Percentiles rank a stretch among this genome's conserved stretches.
Evolutionary conservation across 768 basidiomycete genomes (phyloP).

Genomic region (Russula olivacea): DNA sequence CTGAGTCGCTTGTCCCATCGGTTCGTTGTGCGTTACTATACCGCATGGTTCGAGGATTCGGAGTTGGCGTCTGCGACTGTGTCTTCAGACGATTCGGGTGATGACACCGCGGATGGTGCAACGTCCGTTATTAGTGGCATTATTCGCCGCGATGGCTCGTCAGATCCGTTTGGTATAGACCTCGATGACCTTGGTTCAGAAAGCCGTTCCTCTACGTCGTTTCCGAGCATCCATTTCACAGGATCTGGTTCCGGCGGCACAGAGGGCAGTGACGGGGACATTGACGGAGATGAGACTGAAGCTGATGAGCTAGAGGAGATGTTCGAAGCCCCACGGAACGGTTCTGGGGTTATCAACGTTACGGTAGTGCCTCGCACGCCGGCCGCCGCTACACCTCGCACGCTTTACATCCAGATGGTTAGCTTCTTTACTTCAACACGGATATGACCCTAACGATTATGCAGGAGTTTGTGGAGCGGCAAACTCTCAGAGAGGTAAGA

Average conservation of each 20-base stretch:
- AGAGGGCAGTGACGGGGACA: constrained; percentile 41
- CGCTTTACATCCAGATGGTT: constrained; percentile 94
- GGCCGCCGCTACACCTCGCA: constrained; percentile 35
- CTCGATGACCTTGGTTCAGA: constrained; percentile 55
- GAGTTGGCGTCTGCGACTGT: constrained; percentile 45
- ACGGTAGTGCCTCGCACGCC: constrained; percentile 16
- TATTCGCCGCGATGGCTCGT: constrained; percentile 23
- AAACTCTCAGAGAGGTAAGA: constrained; percentile 78
- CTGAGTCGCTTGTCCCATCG: constrained; percentile 83
- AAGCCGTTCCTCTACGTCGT: constrained; percentile 48
- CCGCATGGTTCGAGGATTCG: constrained; percentile 79
- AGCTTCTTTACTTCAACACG: constrained; percentile 18
- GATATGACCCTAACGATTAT: constrained; percentile 15
- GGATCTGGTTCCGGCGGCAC: constrained; percentile 36
- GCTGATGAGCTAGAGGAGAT: constrained; percentile 30
- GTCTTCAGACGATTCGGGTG: constrained; percentile 43
- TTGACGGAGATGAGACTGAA: constrained; percentile 37
- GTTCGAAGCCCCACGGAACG: constrained; percentile 5
- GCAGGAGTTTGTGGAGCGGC: constrained; percentile 85
- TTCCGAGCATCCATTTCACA: constrained; percentile 81
- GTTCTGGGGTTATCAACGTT: constrained; percentile 17
- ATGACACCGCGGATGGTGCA: constrained; percentile 29
- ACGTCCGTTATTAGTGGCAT: constrained; percentile 51
- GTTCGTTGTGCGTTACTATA: constrained; percentile 88
- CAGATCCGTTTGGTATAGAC: constrained; percentile 58